Conservation (phyloP, 2,329 filamentous ascomycete genomes). For the Fusarium sarcochroum region DNA sequence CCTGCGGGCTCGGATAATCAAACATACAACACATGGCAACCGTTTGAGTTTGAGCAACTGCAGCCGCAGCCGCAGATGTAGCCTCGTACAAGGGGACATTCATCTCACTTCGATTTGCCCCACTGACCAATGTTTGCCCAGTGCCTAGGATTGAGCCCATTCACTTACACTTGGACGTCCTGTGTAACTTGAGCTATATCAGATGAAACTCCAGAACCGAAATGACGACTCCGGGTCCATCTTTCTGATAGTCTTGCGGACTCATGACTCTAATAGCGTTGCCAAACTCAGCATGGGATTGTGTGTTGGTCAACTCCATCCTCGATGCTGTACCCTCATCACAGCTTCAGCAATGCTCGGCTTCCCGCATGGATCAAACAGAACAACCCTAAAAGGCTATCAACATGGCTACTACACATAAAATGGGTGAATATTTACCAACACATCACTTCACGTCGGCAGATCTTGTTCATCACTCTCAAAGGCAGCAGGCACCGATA, state of each 20-base stretch:
- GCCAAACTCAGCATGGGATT: neutral
- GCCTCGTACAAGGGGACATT: constrained; percentile 34
- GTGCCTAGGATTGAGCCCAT: neutral
- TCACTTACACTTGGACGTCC: constrained; percentile 6
- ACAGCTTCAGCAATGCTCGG: constrained; percentile 24
- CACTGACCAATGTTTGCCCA: constrained; percentile 26
- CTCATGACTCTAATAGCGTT: neutral
- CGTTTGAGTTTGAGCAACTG: constrained; percentile 34
- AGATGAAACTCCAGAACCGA: constrained; percentile 22
- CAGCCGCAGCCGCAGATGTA: constrained; percentile 34
- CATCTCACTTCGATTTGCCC: constrained; percentile 9
- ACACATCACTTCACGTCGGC: neutral
- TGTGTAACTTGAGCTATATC: constrained; percentile 19
- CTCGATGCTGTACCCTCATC: constrained; percentile 14
- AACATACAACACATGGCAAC: constrained; percentile 34
- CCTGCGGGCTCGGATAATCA: constrained; percentile 27
- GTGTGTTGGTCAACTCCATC: constrained; percentile 1
- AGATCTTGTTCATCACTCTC: neutral
- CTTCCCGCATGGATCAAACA: constrained; percentile 27
- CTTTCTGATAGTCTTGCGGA: neutral
- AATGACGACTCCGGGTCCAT: neutral
- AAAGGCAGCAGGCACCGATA: neutral
- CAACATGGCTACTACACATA: neutral
- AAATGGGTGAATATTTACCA: neutral
- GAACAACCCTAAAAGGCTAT: constrained; percentile 1